Evolutionary conservation across 805 yeast genomes (phyloP).

Genomic region (Cyberlindnera meyerae): DNA sequence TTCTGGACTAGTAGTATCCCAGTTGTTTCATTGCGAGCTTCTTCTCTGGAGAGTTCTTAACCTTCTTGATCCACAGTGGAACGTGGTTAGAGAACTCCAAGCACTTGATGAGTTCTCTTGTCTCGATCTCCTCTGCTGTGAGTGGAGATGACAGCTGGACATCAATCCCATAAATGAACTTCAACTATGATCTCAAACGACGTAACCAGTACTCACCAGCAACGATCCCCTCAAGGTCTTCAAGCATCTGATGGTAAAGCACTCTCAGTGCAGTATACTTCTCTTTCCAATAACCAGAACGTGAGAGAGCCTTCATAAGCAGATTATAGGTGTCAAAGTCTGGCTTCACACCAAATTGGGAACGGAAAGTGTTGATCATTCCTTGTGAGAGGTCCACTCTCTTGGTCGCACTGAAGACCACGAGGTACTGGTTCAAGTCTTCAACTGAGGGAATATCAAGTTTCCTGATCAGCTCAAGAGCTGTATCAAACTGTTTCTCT

Average conservation of each 20-base stretch:
- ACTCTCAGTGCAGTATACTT: constrained; percentile 24
- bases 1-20: constrained; percentile 15
- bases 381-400: constrained; percentile 33
- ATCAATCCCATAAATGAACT: constrained; percentile 15
- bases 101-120: constrained; percentile 1
- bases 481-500: constrained; percentile 26
- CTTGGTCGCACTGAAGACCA: constrained; percentile 28
- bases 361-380: constrained; percentile 29
- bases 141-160: constrained; percentile 19
- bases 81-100: constrained; percentile 6
- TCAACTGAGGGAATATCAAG: constrained; percentile 12
- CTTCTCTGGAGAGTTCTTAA: constrained; percentile 1
- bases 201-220: constrained; percentile 25
- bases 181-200: constrained; percentile 19
- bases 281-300: constrained; percentile 28
- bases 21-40: constrained; percentile 5
- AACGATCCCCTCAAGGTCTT: constrained; percentile 13
- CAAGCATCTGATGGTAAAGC: constrained; percentile 23
- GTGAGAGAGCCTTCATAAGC: constrained; percentile 31
- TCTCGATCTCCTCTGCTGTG: constrained; percentile 12
- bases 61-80: constrained; percentile 7
- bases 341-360: constrained; percentile 27
- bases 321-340: constrained; percentile 29
- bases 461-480: constrained; percentile 26
- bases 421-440: constrained; percentile 28